A percentile compares a stretch with the other conserved stretches of the same genome.
Conservation (phyloP, 768 basidiomycete species). For the Epithele typhae region DNA sequence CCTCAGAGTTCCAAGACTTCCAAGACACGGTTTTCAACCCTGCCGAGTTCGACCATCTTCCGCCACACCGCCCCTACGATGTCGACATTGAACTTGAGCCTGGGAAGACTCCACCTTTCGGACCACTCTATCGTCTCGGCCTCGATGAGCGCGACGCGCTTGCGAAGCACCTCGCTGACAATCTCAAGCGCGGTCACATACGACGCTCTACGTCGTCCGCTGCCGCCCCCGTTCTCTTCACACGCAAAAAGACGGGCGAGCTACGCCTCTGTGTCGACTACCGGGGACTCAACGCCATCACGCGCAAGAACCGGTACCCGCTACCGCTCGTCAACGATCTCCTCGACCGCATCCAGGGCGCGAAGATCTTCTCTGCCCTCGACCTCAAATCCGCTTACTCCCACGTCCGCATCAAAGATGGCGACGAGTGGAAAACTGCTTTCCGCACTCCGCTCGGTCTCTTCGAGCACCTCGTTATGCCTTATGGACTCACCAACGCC, state of each 20-base stretch:
- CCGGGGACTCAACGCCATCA: conserved; percentile 28
- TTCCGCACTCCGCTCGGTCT: conserved; percentile 33
- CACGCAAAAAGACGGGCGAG: conserved; percentile 22
- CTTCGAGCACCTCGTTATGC: conserved; percentile 33
- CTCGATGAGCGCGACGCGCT: conserved; percentile 13
- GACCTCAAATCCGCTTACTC: conserved; percentile 39
- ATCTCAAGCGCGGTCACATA: conserved; percentile 30
- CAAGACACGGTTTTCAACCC: conserved; percentile 23
- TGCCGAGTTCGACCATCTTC: conserved; percentile 25
- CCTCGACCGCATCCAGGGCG: conserved; percentile 19
- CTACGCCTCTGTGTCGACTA: conserved; percentile 25
- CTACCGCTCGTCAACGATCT: conserved; percentile 31
- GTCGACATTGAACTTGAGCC: conserved; percentile 30
- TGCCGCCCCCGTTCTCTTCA: conserved; percentile 24
- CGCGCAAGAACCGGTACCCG: conserved; percentile 30
- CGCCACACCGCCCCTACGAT: conserved; percentile 31
- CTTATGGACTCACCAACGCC: conserved; percentile 24
- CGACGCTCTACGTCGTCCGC: conserved; percentile 23
- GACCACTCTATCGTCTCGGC: conserved; percentile 29
- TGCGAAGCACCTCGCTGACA: conserved; percentile 25
- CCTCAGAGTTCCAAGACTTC: conserved; percentile 21
- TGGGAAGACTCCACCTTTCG: conserved; percentile 20
- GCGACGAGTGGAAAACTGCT: conserved; percentile 36
- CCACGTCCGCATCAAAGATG: conserved; percentile 32
- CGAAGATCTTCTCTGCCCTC: conserved; percentile 30